Base-by-base conservation (phyloP, 257 asterid genomes). In the Gynochthodes officinalis region DNA sequence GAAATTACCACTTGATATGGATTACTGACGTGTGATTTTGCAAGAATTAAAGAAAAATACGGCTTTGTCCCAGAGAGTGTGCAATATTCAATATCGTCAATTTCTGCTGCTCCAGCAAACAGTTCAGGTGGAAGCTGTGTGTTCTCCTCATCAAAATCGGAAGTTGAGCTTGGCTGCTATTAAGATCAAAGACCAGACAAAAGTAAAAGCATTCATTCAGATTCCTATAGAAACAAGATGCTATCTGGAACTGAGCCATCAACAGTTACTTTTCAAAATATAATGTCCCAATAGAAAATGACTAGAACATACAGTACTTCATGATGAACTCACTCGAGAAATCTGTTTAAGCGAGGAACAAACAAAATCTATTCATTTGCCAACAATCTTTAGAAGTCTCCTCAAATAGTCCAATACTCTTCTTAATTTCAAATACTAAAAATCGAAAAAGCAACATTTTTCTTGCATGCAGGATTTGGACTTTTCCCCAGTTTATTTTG, bases 51-150 rank as follows among this genome's bases (percentile, higher is more conserved):
- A 78, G 74, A 75, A 63, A 80, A 75, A 53, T 68, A 74, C 0
- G 76, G 84, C 67, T 67, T 66, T 46, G 70, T 71, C 67, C 71
- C 80, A 2, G 84, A 67, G 64, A 86, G 77, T 49, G 80, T 66
- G 72, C 69, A 66, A 44, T 64, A 63, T 7, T 42, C 78, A 33
- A 66, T 79, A 4, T 64, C 70, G 33, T 76, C 80, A 48, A 16
- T 53, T 48, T 60, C 71, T 52, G 70, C 43, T 49, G 55, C 16
- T 60, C 33, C 48, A 21, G 62, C 16, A 25, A 4, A 15, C 37
- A 33, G 14, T 27, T 15, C 55, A 54, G 68, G n/a, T 40, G 25
- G 30, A 44, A 40, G 28, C 40, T 58, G 50, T 28, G 63, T 5
- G 33, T 28, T 19, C 39, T 74, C 59, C 21, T 6, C 48, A 27